A percentile compares a stretch with the other conserved stretches of the same genome.
Conservation (phyloP, 768 basidiomycete species). For the Suillus subluteus region DNA sequence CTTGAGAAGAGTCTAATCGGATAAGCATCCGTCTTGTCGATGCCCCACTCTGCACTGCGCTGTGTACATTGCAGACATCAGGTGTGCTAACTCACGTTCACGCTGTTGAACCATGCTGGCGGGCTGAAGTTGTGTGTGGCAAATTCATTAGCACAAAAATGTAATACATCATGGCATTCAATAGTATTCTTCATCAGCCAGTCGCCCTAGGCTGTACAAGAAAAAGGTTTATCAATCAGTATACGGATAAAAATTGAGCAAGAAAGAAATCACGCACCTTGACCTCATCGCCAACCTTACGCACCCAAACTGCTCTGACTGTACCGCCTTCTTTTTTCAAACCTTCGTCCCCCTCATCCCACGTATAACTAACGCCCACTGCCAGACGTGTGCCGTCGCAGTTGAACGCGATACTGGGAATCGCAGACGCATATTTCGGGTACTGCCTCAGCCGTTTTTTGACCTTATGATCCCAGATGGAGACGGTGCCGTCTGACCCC, state of each 20-base stretch:
- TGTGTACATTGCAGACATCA: background rate
- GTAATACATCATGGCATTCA: constrained; percentile 1
- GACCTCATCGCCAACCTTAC: constrained; percentile 75
- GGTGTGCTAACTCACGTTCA: background rate
- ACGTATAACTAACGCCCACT: constrained; percentile 85
- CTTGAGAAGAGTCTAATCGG: background rate
- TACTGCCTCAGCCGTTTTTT: constrained; percentile 95
- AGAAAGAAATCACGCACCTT: constrained; percentile 50
- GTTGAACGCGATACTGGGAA: constrained; percentile 84
- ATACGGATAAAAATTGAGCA: background rate
- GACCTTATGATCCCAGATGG: constrained; percentile 96
- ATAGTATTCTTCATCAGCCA: background rate
- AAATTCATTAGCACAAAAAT: background rate
- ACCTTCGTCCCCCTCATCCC: constrained; percentile 85
- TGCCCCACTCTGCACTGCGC: background rate
- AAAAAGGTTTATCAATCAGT: background rate
- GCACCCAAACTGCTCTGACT: constrained; percentile 50
- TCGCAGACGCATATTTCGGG: constrained; percentile 72
- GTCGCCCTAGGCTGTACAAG: constrained; percentile 22
- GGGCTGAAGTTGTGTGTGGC: background rate
- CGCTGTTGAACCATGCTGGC: background rate
- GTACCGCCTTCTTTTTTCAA: constrained; percentile 66
- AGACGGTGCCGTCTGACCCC: constrained; percentile 92
- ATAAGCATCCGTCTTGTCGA: background rate
- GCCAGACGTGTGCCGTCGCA: constrained; percentile 82